These are phyloP conservation scores for Apiotrichum siamense DNA, from an alignment of 1,284 basidiomycete species.

Conservation along the genomic window DNA sequence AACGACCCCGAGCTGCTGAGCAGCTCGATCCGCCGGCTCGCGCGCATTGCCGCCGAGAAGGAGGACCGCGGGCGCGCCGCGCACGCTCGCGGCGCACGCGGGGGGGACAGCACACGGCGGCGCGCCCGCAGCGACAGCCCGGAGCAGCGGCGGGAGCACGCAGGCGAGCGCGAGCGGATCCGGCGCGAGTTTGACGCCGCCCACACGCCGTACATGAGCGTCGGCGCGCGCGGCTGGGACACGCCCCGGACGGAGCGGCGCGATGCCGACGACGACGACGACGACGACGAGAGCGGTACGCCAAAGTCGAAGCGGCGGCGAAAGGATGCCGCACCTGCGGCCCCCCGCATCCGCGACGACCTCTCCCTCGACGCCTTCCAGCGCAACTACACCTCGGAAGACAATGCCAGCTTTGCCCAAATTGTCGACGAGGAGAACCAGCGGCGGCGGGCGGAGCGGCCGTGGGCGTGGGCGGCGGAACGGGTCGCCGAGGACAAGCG, in stretches of 20 bases:
- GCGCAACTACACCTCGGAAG: constrained; percentile 83
- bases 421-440: constrained; percentile 83
- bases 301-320: background rate
- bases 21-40: constrained; percentile 64
- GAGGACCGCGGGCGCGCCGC: constrained; percentile 21
- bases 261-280: constrained; percentile 9
- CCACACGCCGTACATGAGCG: constrained; percentile 23
- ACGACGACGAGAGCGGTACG: constrained; percentile 6
- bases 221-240: constrained; percentile 43
- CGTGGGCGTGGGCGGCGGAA: constrained; percentile 90
- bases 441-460: constrained; percentile 63
- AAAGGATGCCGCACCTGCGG: background rate
- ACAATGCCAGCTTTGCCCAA: constrained; percentile 87
- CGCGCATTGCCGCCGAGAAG: constrained; percentile 53
- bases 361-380: constrained; percentile 78
- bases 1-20: constrained; percentile 67
- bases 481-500: constrained; percentile 57
- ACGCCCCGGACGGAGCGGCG: constrained; percentile 23
- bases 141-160: no score
- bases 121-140: no score
- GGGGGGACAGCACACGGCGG: background rate
- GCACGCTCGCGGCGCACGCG: background rate
- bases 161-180: constrained; percentile 3
- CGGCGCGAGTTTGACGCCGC: background rate
- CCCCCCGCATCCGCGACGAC: constrained; percentile 34